A percentile compares a stretch with the other conserved stretches of the same genome.
phyloP scores from a whole-genome alignment of 2,329 filamentous ascomycete species.

The Xylariales sp. region DNA sequence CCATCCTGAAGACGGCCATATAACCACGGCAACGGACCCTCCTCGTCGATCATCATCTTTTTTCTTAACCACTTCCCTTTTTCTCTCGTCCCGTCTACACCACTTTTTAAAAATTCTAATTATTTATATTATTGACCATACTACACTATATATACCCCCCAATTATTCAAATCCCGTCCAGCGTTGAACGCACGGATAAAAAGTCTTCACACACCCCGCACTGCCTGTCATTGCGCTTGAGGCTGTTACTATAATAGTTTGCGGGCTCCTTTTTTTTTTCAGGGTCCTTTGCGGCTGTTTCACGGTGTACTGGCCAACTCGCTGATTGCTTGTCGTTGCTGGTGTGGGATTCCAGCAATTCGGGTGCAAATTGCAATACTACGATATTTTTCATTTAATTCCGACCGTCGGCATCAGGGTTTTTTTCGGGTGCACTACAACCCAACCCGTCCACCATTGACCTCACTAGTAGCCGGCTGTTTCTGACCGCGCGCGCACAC shows the following conservation, averaged over 20 bases:
- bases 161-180: constrained; percentile 23
- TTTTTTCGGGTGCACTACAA: constrained; percentile 29
- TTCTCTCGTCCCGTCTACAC: constrained; percentile 23
- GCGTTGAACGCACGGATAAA: constrained; percentile 25
- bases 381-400: constrained; percentile 36
- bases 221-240: background rate
- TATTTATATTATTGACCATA: constrained; percentile 29
- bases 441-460: constrained; percentile 24
- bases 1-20: constrained; percentile 34
- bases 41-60: constrained; percentile 36
- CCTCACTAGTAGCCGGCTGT: constrained; percentile 19
- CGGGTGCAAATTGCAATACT: constrained; percentile 43
- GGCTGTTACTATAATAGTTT: constrained; percentile 25
- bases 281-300: constrained; percentile 33
- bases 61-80: constrained; percentile 32
- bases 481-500: constrained; percentile 16
- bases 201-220: constrained; percentile 31
- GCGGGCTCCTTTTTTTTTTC: constrained; percentile 11
- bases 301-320: constrained; percentile 26
- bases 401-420: constrained; percentile 27
- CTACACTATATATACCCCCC: constrained; percentile 14
- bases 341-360: constrained; percentile 39
- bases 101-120: constrained; percentile 25
- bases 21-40: constrained; percentile 40
- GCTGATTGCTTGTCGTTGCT: constrained; percentile 23